Base-by-base conservation (phyloP, 441 rosid species). In the Euphorbia celastroides region DNA sequence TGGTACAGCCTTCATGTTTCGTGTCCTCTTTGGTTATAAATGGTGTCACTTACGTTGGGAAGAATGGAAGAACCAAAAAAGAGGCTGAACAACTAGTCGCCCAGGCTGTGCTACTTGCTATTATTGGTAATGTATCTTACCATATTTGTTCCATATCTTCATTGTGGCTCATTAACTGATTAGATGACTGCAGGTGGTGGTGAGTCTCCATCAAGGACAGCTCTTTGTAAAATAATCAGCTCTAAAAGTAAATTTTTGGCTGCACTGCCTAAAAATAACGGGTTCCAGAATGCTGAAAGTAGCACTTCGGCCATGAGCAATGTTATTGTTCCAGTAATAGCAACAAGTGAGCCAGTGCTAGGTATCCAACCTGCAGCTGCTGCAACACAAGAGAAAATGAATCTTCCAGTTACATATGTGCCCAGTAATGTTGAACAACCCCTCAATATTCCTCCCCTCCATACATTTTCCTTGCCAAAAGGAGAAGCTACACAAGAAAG, bases 41-140 rank as follows among this genome's bases (percentile, higher is more conserved):
- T 72, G 80, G 79, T 55, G 57, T 58, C 25, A 58, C 72, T 60
- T 88, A 74, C 51, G 71, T 66, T 1, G 83, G 86, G 2, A 75
- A 71, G 41, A 14, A 34, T 65, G 75, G 80, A 31, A 79, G 55
- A 72, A 81, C 23, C 66, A 85, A 88, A 75, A 88, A 82, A 76
- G 86, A 84, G 57, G 90, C 89, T 60, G 89, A 84, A 69, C 85
- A 84, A 66, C 67, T 84, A 68, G 88, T 82, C 69, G 87, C 88
- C 57, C 83, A 76, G 46, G 52, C 73, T 20, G 78, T 59, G 59
- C 75, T 86, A 58, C 75, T 69, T 22, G 75, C 86, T 38, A 77
- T 85, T 71, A 65, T 80, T 23, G 82, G 90, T 88, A 83, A 19
- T 14, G 22, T 27, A n/a, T 34, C 38, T 42, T 13, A 14, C 3